Percentiles rank a stretch among this genome's conserved stretches.
Evolutionary conservation across 805 yeast genomes (phyloP).

Genomic region (Ascoidea tarda): DNA sequence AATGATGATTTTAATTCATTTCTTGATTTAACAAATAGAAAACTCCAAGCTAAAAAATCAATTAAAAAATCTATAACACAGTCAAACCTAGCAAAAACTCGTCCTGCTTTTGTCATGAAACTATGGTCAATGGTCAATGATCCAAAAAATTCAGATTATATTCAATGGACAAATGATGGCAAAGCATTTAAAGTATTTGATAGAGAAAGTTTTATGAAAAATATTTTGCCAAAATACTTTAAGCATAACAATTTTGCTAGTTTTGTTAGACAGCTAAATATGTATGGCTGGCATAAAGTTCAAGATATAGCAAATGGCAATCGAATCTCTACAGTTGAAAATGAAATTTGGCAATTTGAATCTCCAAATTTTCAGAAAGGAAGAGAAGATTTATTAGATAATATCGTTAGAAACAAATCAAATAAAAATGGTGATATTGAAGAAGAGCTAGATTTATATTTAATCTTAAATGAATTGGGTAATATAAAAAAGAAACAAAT

Average conservation of each 20-base stretch:
- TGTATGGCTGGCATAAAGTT: conserved; percentile 98
- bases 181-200: conserved; percentile 69
- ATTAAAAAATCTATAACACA: too few relatives aligned
- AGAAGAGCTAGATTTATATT: conserved; percentile 10
- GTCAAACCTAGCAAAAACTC: conserved; percentile 21
- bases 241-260: conserved; percentile 92
- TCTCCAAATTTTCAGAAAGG: conserved; percentile 65
- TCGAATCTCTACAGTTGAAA: conserved; percentile 22
- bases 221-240: conserved; percentile 77
- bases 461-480: conserved; percentile 58
- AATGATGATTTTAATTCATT: too few relatives aligned
- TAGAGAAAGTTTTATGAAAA: conserved; percentile 68
- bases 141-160: conserved; percentile 46
- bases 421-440: conserved; percentile 11
- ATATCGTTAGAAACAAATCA: conserved; percentile 63
- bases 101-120: conserved; percentile 86
- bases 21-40: too few relatives aligned
- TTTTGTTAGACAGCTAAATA: conserved; percentile 87
- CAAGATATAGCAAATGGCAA: conserved; percentile 51
- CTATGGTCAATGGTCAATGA: conserved; percentile 94
- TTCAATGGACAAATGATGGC: conserved; percentile 79
- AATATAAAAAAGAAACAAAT: conserved; percentile 62
- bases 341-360: conserved; percentile 80
- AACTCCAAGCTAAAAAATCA: too few relatives aligned
- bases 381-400: conserved; percentile 71